A percentile compares a stretch with the other conserved stretches of the same genome.
Conservation (phyloP, 345 rosid species). For the Eucalyptus fibrosa region DNA sequence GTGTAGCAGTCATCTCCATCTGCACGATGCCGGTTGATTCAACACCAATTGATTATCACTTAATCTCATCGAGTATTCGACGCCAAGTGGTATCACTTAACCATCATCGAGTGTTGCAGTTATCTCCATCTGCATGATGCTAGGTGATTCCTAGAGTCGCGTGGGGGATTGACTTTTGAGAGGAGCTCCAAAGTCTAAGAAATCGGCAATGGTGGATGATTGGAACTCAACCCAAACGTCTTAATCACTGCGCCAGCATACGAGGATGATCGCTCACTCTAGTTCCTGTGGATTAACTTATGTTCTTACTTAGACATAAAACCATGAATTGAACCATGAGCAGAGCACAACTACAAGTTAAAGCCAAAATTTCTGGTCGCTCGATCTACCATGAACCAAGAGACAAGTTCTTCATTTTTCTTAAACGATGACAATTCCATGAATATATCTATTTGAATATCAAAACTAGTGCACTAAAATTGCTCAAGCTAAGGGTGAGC, state of each 20-base stretch:
- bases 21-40: not conserved
- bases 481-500: too few species aligned
- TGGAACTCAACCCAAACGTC: not conserved
- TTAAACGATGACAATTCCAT: too few species aligned
- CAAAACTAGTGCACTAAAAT: too few species aligned
- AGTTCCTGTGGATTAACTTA: not conserved
- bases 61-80: too few species aligned
- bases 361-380: not conserved
- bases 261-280: not conserved
- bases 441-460: too few species aligned
- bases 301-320: not conserved
- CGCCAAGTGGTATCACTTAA: too few species aligned
- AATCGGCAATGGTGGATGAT: not conserved
- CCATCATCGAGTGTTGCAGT: too few species aligned
- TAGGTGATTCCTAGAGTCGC: not conserved
- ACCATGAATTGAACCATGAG: not conserved
- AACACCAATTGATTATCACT: too few species aligned
- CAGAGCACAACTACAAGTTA: not conserved
- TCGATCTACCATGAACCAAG: not conserved
- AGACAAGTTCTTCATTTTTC: not conserved
- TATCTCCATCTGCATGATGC: too few species aligned
- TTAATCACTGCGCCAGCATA: not conserved
- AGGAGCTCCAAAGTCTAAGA: not conserved
- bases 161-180: not conserved
- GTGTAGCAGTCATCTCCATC: not conserved